These are phyloP conservation scores for Backusella liffmaniae DNA, from an alignment of 192 early-diverging fungal genomes.

Conservation along the genomic window DNA sequence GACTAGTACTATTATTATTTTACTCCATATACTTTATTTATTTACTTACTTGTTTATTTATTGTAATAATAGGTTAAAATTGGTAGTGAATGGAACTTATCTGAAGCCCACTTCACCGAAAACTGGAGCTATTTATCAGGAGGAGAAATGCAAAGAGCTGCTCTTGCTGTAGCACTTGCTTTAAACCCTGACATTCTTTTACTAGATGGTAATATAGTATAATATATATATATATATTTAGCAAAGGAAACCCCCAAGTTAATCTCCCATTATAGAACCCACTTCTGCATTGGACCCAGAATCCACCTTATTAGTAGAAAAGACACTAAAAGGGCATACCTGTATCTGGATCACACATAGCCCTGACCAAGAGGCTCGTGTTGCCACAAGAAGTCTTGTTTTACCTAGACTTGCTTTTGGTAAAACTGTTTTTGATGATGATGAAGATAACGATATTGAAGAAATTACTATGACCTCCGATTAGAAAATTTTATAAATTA, in stretches of 20 bases:
- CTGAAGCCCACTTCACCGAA: slow-evolving; percentile 67
- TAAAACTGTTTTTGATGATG: neutral
- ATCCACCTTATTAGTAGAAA: slow-evolving; percentile 69
- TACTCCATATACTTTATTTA: neutral
- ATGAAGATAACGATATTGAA: neutral
- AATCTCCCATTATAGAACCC: slow-evolving; percentile 53
- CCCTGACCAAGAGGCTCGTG: slow-evolving; percentile 60
- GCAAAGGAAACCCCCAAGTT: neutral
- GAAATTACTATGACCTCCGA: slow-evolving; percentile 2
- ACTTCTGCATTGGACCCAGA: slow-evolving; percentile 82
- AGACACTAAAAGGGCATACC: slow-evolving; percentile 58
- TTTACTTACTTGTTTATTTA: neutral
- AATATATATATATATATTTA: neutral
- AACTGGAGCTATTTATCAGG: slow-evolving; percentile 79
- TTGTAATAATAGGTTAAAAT: slow-evolving; percentile 45
- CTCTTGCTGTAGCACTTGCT: slow-evolving; percentile 78
- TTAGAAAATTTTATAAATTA: neutral
- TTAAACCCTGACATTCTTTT: slow-evolving; percentile 74
- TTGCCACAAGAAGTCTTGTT: slow-evolving; percentile 37
- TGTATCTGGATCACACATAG: slow-evolving; percentile 86
- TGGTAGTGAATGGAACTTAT: slow-evolving; percentile 66
- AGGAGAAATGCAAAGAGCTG: slow-evolving; percentile 82
- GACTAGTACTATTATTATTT: no score
- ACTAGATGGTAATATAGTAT: slow-evolving; percentile 61
- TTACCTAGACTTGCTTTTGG: slow-evolving; percentile 7